Evolutionary conservation across 805 yeast species (phyloP), one percentile per base, ranked within the genome.

Genomic region (Priceomyces medius): DNA sequence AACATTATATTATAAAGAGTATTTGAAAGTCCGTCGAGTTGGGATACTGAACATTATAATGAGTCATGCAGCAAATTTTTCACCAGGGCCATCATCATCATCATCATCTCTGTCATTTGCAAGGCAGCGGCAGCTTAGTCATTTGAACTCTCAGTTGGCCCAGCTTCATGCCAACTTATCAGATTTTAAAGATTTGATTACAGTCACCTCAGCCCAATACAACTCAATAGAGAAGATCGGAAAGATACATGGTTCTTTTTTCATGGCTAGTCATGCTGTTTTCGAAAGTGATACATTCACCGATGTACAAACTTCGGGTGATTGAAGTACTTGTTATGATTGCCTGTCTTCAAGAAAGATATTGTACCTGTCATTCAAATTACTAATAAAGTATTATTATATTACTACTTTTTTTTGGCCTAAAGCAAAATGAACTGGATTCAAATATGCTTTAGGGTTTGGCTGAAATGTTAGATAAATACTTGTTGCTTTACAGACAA

Each of bases 121-220:
- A 14, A 60, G 66, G 35, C 66, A 70, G 39, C 63, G 80, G 5
- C 82, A 79, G 48, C 52, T 78, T 41, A 64, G 78, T 26, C 65
- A 59, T 48, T 40, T 59, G 35, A 58, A 59, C 35, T 52, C 59
- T 7, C 65, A 60, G 37, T 38, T 59, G 24, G 54, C 55, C 2
- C 65, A 76, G 47, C 59, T 80, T n/a, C 80, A 78, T 46, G 75
- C 82, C 6, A 80, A 80, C 46, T 47, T 80, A 12, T 51, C 68
- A 7, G 83, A 79, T 41, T 68, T 81, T 52, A 77, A 78, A 48
- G 73, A 66, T 41, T 57, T 79, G 43, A 55, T 81, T 23, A 63
- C 67, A 29, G 74, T 74, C 7, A 76, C 84, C 3, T 60, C 74
- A 7, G 66, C 68, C 17, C 86, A 81, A 49, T 79, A 74, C 28